Evolutionary conservation across 1,139 yeast genomes (phyloP).

Genomic region (Debaryomycetaceae sp.): DNA sequence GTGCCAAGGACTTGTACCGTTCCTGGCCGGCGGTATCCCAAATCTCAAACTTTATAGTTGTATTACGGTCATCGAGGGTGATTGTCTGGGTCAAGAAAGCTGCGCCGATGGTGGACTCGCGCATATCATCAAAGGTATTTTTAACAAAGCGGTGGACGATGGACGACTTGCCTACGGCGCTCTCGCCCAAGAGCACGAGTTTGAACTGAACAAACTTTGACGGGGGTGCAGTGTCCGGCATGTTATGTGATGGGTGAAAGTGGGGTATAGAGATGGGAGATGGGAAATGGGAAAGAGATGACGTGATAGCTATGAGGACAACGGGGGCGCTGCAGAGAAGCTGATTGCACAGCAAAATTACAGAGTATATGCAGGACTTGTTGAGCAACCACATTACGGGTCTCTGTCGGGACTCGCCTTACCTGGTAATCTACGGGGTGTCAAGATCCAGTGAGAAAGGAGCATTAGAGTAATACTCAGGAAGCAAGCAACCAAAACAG

Average conservation of each 20-base stretch:
- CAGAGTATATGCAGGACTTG: too few relatives aligned
- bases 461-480: too few relatives aligned
- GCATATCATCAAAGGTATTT: slow-evolving; percentile 84
- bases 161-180: slow-evolving; percentile 40
- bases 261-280: slow-evolving; percentile 1
- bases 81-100: slow-evolving; percentile 90
- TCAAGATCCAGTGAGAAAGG: too few relatives aligned
- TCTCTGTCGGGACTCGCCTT: too few relatives aligned
- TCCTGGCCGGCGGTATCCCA: slow-evolving; percentile 50
- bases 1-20: slow-evolving; percentile 35
- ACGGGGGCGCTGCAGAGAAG: too few relatives aligned
- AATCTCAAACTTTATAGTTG: slow-evolving; percentile 29
- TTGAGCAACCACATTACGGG: too few relatives aligned
- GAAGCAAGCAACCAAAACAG: too few relatives aligned
- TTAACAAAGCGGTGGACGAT: slow-evolving; percentile 36
- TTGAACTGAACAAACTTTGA: slow-evolving; percentile 35
- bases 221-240: slow-evolving; percentile 1
- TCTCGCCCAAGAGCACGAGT: slow-evolving; percentile 35
- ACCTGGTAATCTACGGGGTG: too few relatives aligned
- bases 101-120: slow-evolving; percentile 96
- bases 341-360: too few relatives aligned
- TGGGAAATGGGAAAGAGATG: not conserved
- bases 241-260: too few relatives aligned
- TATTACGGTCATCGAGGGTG: slow-evolving; percentile 6
- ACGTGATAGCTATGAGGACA: not conserved